Base-by-base conservation (phyloP, 1,139 yeast genomes). In the Sugiyamaella grinbergsii region DNA sequence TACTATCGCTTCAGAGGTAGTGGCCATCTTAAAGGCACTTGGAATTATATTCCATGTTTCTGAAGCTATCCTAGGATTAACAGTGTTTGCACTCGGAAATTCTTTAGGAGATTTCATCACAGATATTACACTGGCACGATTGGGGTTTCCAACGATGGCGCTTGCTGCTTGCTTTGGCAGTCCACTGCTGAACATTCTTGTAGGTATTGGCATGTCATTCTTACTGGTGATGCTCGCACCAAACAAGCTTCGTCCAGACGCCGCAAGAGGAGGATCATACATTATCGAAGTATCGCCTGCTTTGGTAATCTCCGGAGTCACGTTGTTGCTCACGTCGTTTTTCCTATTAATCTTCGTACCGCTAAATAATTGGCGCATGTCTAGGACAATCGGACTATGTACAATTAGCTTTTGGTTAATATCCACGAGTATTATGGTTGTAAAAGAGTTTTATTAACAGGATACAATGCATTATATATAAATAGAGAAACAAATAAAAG, bases 81-180 rank as follows among this genome's bases (percentile, higher is more conserved):
- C 97, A 0, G 78, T 91, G 0, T 90, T 91, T 71, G 97, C 98
- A 0, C 72, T 91, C 58, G 98, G 98, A 5, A 93, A 91, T 65
- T 90, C 96, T 0, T 71, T 89, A 4, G 96, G 97, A 4, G 98
- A 93, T 62, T 74, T 91, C 49, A 82, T 91, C 1, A 85, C 97
- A 0, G 90, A 93, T 62, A 73, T 85, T 46, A 86, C 95, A 0
- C 82, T 93, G 47, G 93, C 96, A 0, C 75, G 73, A 55, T 81
- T 88, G 81, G 97, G 97, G 0, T 84, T 83, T 72, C 91, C 96
- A 0, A 77, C 86, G 55, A 88, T 91, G 93, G 97, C 98, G 0
- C 75, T 93, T 37, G 86, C 95, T 11, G 97, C 98, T 0, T 91
- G 97, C 63, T 87, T 90, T 67, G 98, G 97, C 0, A 94, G 97